Evolutionary conservation across 2,329 filamentous ascomycete species (phyloP), one percentile per base, ranked within the genome.

Genomic region (Rosellinia necatrix): DNA sequence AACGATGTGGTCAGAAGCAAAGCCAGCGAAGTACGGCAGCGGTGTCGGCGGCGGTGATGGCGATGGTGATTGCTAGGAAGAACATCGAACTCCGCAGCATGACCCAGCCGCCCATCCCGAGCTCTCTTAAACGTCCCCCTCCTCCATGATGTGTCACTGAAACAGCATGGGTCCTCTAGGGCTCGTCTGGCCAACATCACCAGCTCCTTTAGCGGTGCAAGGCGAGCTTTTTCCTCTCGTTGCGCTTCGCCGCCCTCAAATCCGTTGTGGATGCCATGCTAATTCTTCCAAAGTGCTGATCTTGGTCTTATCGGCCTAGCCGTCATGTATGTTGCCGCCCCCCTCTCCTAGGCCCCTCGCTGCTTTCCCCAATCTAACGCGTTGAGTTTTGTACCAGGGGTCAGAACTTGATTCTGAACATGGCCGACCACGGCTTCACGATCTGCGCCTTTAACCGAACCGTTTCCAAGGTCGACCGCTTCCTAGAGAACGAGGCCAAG

Each of bases 371-470:
- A 42, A 48, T 63, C 60, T 59, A 64, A 66, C 62, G 49, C 27
- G 21, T 32, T 56, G 15, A n/a, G 3, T 32, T 32, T 53, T 34
- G 25, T 19, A 4, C 32, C 62, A 84, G 82, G 85, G 85, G 83
- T 76, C 88, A 92, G 82, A 94, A 93, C 81, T 81, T 94, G 78
- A 92, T 94, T 76, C 78, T 94, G 73, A 94, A 94, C 78, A 90
- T 88, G 80, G 90, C 90, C 70, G 90, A 94, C 76, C 86, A 93
- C 71, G 89, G 92, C 73, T 97, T 96, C 86, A 97, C 91, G 75
- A 91, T 99, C 73, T 90, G 93, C 78, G 94, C 93, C 69, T 99
- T 90, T 87, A 99, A 99, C 89, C 90, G 94, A 78, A 99, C 94
- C 70, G 91, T 97, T 69, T 86, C 91, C 79, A 99, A 99, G 87